Evolutionary conservation across 345 rosid species (phyloP).

Genomic region (Ceriops decandra): DNA sequence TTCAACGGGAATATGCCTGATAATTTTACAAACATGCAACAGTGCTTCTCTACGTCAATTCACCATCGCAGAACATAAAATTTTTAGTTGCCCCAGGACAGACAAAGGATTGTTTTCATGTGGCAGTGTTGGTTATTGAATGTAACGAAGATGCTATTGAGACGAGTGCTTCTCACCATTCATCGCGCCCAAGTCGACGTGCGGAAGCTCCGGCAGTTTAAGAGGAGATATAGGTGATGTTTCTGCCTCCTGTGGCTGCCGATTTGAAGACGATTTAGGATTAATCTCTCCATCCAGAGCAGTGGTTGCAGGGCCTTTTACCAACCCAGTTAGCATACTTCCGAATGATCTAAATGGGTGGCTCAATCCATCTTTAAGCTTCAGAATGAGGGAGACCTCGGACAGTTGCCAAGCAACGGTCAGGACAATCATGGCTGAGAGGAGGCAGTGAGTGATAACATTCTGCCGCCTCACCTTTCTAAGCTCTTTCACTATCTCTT

Average conservation of each 20-base stretch:
- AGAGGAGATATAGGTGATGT: conserved; percentile 20
- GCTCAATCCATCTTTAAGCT: conserved; percentile 48
- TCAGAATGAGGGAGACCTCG: conserved; percentile 57
- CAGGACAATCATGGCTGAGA: conserved; percentile 60
- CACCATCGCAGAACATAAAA: not conserved
- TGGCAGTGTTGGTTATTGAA: not conserved
- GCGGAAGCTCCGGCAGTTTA: conserved; percentile 46
- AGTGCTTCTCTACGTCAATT: too few species aligned
- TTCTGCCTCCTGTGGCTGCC: conserved; percentile 20
- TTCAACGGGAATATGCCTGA: too few species aligned
- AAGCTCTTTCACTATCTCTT: conserved; percentile 60
- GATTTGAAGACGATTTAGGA: not conserved
- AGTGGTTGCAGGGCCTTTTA: conserved; percentile 17
- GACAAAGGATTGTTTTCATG: not conserved
- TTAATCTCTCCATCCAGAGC: conserved; percentile 11
- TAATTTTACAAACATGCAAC: too few species aligned
- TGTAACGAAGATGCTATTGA: too few species aligned
- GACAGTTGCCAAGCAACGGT: conserved; percentile 77
- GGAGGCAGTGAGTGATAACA: conserved; percentile 56
- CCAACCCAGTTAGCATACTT: conserved; percentile 41
- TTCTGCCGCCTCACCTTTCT: conserved; percentile 63
- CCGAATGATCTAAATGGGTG: conserved; percentile 64
- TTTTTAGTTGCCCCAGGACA: not conserved
- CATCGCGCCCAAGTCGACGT: conserved; percentile 28
- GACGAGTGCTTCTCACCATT: conserved; percentile 15